A percentile compares a stretch with the other conserved stretches of the same genome.
Conservation (phyloP, 306 rosid genomes). For the Fagus sylvatica region DNA sequence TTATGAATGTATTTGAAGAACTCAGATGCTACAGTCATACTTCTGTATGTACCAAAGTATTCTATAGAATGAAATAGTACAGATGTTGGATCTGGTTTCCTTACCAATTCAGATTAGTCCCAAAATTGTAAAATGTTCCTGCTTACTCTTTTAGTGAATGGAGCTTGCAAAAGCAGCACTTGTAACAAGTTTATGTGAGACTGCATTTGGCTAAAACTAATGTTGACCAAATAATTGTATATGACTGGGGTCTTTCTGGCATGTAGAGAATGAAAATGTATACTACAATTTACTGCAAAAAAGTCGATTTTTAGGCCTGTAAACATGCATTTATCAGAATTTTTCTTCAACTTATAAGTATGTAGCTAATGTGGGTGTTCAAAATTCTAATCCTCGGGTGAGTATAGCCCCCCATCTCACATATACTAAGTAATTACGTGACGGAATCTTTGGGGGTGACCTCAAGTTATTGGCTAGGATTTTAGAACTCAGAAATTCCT, state of each 20-base stretch:
- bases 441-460: too few relatives aligned
- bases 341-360: too few relatives aligned
- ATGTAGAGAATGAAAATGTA: not conserved
- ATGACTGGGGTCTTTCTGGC: not conserved
- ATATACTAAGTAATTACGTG: too few relatives aligned
- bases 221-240: too few relatives aligned
- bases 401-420: too few relatives aligned
- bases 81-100: conserved; percentile 15
- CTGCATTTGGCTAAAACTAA: not conserved
- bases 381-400: too few relatives aligned
- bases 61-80: conserved; percentile 5
- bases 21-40: conserved; percentile 1
- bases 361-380: too few relatives aligned
- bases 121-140: not conserved
- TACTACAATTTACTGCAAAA: not conserved
- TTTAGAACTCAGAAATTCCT: too few relatives aligned
- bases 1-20: not conserved
- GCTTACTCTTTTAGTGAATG: not conserved
- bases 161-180: not conserved
- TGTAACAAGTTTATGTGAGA: not conserved
- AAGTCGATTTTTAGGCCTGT: too few relatives aligned
- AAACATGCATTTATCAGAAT: too few relatives aligned
- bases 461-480: too few relatives aligned
- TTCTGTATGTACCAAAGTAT: conserved; percentile 3
- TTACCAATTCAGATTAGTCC: not conserved